Evolutionary conservation across 768 basidiomycete species (phyloP), one percentile per base, ranked within the genome.

Genomic region (Naganishia vishniacii): DNA sequence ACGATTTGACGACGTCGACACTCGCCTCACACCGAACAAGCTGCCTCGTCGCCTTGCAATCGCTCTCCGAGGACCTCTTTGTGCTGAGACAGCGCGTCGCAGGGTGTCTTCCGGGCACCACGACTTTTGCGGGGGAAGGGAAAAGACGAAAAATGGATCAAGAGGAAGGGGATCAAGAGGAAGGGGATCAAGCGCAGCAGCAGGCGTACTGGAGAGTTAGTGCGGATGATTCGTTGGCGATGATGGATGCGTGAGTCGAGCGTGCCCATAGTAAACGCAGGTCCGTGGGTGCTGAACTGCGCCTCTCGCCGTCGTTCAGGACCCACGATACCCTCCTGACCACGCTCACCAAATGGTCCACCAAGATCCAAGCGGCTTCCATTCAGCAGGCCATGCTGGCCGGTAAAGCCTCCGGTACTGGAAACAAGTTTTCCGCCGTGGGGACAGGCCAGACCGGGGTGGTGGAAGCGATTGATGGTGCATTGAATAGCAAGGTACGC

Each of bases 281-380:
- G 46, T 82, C 81, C 37, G 58, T 48, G 65, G 81, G 78, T 40
- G 8, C 37, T 25, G 5, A 25, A n/a, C n/a, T n/a, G n/a, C n/a
- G n/a, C n/a, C n/a, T 15, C 4, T 26, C 23, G 20, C 34, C 9
- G 28, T 34, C 18, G 25, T 8, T 28, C 64, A 81, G 82, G 58
- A 82, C 88, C 51, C 91, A 92, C 73, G 83, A 86, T 2, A 81
- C 87, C 66, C 81, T 88, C 13, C 74, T 91, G 45, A 84, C 85
- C 65, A 92, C 89, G 1, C 82, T 99, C 26, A 80, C 83, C 41
- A 98, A 98, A 77, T 99, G 95, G 95, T 95, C 91, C 11, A 82
- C 86, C 26, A 99, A 98, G 80, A 88, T 98, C 41, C 89, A 92
- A 71, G 89, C 93, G 0, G 92, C 95, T 5, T 84, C 91, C 1